Percentiles rank a stretch among this genome's conserved stretches.
Evolutionary conservation across 106 monocot genomes (phyloP).

Genomic region (Alisma plantagoaquatica): DNA sequence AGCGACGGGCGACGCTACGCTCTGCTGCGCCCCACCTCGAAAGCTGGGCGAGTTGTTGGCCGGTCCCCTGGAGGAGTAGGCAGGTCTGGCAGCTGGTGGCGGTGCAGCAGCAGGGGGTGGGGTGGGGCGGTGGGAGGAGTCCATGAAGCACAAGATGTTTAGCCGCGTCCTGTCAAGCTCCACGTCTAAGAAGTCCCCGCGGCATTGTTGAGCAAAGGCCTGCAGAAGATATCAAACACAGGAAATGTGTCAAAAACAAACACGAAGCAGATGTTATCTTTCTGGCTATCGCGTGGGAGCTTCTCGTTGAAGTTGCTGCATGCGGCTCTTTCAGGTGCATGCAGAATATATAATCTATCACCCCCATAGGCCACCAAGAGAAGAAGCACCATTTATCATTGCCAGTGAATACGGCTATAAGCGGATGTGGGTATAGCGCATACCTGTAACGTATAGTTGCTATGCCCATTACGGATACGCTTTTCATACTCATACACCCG

Average conservation of each 20-base stretch:
- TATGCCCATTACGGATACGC: no score
- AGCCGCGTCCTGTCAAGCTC: slow-evolving; percentile 96
- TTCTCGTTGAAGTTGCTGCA: background rate
- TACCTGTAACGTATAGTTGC: no score
- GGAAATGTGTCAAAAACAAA: background rate
- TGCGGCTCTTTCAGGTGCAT: background rate
- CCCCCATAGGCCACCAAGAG: background rate
- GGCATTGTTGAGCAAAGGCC: slow-evolving; percentile 75
- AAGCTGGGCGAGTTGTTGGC: slow-evolving; percentile 43
- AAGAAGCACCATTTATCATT: background rate
- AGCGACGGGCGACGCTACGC: slow-evolving; percentile 34
- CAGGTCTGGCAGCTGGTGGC: slow-evolving; percentile 10
- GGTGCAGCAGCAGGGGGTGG: slow-evolving; percentile 3
- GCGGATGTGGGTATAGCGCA: background rate
- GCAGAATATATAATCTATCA: background rate
- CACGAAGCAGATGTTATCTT: background rate
- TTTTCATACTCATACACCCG: no score
- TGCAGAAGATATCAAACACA: slow-evolving; percentile 16
- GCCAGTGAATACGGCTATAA: background rate
- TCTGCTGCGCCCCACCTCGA: slow-evolving; percentile 38
- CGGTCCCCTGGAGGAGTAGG: slow-evolving; percentile 24
- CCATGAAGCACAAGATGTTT: slow-evolving; percentile 91
- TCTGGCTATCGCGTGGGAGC: background rate
- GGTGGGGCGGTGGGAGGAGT: slow-evolving; percentile 40
- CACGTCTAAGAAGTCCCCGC: slow-evolving; percentile 53